phyloP scores from a whole-genome alignment of 345 rosid species.

The Syzygium aromaticum region DNA sequence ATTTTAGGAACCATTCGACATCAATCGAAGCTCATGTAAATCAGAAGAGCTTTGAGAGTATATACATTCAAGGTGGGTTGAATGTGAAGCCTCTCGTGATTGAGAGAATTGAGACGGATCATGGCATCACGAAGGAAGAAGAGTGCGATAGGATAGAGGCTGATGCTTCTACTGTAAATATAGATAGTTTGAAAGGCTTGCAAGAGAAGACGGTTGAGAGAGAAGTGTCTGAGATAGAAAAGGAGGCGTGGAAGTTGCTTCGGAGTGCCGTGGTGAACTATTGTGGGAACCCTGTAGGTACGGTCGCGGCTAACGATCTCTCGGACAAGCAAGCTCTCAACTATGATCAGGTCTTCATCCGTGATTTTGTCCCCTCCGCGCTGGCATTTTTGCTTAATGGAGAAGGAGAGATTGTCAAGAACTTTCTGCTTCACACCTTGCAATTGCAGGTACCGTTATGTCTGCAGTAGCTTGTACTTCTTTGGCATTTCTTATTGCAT shows the following conservation, averaged over 20 bases:
- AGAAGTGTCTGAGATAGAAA: conserved; percentile 49
- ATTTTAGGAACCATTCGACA: conserved; percentile 56
- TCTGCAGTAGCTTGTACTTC: background rate
- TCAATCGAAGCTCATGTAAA: conserved; percentile 51
- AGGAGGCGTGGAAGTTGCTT: conserved; percentile 88
- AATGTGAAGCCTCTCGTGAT: conserved; percentile 56
- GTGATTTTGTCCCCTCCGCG: conserved; percentile 96
- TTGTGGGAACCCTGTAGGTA: conserved; percentile 80
- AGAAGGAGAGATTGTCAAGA: conserved; percentile 81
- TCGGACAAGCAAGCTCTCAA: conserved; percentile 65
- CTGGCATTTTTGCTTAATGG: conserved; percentile 86
- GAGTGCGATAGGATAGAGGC: conserved; percentile 17
- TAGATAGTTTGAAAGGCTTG: conserved; percentile 26
- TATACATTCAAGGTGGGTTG: conserved; percentile 64
- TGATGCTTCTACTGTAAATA: conserved; percentile 22
- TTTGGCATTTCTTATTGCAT: background rate
- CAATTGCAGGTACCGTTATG: conserved; percentile 69
- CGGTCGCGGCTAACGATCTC: conserved; percentile 75
- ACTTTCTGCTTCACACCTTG: conserved; percentile 86
- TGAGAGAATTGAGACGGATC: conserved; percentile 29
- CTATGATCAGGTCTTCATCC: conserved; percentile 93
- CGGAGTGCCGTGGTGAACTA: conserved; percentile 59
- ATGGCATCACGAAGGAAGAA: conserved; percentile 24
- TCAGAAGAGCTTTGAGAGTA: conserved; percentile 57
- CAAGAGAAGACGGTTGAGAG: conserved; percentile 36